Base-by-base conservation (phyloP, 2,329 filamentous ascomycete species). In the Sporothrix protearum region DNA sequence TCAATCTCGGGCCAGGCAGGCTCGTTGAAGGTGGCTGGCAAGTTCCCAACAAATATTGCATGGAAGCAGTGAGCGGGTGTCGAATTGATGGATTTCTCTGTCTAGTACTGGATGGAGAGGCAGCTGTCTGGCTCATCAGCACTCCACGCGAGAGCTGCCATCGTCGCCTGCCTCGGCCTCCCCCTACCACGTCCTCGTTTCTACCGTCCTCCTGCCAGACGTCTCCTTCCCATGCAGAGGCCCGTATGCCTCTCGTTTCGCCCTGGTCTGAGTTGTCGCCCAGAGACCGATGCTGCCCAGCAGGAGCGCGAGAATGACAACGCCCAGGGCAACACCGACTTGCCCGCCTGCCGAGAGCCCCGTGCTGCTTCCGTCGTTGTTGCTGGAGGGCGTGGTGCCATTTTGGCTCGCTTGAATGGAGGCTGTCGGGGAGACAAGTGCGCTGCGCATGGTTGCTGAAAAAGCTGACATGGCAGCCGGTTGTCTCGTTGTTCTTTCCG, bases 221-320 rank as follows among this genome's bases (percentile, higher is more conserved):
- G 30, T 22, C 45, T 36, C 16, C 69, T 10, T 42, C 49, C 33
- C 25, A n/a, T 45, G 22, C 47, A 25, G 28, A 7, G 8, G 36
- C 12, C 51, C 51, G 1, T 28, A 25, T 6, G 25, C 7, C 7
- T 55, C 22, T 6, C 16, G 33, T 22, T 39, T 39, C 10, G 25
- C 49, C 7, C 28, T 63, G 2, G 42, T 47, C 49, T 63, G 68
- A 2, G 71, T 73, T 14, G 74, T 75, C 2, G 73, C 68, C 70
- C 72, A 73, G 33, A 75, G 73, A 3, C 74, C 74, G 1, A 73
- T 1, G 14, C 55, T 12, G 22, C 67, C 73, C 0, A 75, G 63
- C 1, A 69, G 6, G 9, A 75, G 25, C 7, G 63, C 71, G 6
- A 75, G 16, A n/a, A 73, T 16, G 16, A 73, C 53, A 9, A 75